Percentiles rank a stretch among this genome's conserved stretches.
phyloP scores from a whole-genome alignment of 2,329 filamentous ascomycete species.

The Beauveria sp. region DNA sequence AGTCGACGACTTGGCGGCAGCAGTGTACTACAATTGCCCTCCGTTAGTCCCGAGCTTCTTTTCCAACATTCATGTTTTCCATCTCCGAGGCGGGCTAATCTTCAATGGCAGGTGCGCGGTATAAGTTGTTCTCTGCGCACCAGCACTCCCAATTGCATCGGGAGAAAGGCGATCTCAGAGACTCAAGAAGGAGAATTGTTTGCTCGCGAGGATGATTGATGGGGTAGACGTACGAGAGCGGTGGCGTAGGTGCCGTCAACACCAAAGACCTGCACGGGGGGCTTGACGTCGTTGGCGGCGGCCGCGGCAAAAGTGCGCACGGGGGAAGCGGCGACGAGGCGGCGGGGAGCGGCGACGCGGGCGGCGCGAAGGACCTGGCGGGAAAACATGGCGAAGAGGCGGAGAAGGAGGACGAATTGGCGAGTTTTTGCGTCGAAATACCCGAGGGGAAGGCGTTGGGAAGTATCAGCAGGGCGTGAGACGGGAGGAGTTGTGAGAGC shows the following conservation, averaged over 20 bases:
- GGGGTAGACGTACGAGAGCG: constrained; percentile 70
- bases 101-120: background rate
- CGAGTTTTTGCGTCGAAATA: constrained; percentile 19
- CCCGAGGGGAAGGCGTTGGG: constrained; percentile 12
- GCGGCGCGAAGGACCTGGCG: constrained; percentile 51
- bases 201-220: background rate
- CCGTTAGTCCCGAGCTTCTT: constrained; percentile 3
- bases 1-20: constrained; percentile 76
- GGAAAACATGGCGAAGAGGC: constrained; percentile 44
- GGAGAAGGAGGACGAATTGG: constrained; percentile 10
- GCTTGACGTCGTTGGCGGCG: constrained; percentile 61
- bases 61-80: background rate
- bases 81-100: background rate
- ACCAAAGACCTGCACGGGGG: constrained; percentile 82
- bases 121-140: background rate
- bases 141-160: background rate
- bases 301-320: constrained; percentile 75
- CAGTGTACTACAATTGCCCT: constrained; percentile 70
- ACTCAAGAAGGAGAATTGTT: background rate
- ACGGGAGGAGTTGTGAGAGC: constrained; percentile 15
- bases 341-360: constrained; percentile 53
- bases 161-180: background rate
- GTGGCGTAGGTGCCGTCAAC: constrained; percentile 97
- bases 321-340: constrained; percentile 43
- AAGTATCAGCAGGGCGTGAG: background rate